Base-by-base conservation (phyloP, 2,329 filamentous ascomycete genomes). In the Aspergillus oerlinghausenensis region DNA sequence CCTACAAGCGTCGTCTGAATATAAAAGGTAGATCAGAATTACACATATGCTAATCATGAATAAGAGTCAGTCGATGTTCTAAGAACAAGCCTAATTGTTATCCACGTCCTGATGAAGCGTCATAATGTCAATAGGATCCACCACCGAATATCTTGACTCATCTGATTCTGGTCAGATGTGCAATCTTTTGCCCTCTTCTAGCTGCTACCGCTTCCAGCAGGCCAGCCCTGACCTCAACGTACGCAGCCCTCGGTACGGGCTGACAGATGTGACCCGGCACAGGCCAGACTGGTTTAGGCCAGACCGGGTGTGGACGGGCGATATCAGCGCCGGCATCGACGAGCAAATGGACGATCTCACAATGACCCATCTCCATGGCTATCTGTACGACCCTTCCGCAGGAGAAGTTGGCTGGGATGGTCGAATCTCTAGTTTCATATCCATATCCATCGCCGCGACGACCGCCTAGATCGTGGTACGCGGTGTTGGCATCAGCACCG, bases 371-470 rank as follows among this genome's bases (percentile, higher is more conserved):
- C 60, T 61, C 60, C 57, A 61, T 61, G 6, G 60, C 60, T 28
- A 54, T 52, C 52, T 61, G 60, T 50, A 61, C 55, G 32, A 57
- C 55, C 48, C 60, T 60, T 47, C 60, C 60, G 26, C 60, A 61
- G 38, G 57, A 52, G 50, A 60, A 61, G 19, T 47, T 54, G 51
- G 52, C 50, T 32, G 47, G 28, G 50, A 56, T 61, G 55, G 43
- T 57, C 58, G 19, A 56, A 54, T 55, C 56, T 48, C 40, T 59
- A 11, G 25, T 51, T 45, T 55, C 21, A 57, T n/a, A 50, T 26
- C 45, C 17, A 29, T 38, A 50, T 26, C 45, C 17, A 29, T 38
- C 25, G 21, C 26, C 19, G 19, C 26, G 17, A 14, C 45, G 35
- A 43, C 40, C 45, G n/a, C 45, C 52, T 21, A 54, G 29, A 49